Evolutionary conservation across 2,329 filamentous ascomycete genomes (phyloP), one percentile per base, ranked within the genome.

Genomic region (Sporothrix dimorphospora): DNA sequence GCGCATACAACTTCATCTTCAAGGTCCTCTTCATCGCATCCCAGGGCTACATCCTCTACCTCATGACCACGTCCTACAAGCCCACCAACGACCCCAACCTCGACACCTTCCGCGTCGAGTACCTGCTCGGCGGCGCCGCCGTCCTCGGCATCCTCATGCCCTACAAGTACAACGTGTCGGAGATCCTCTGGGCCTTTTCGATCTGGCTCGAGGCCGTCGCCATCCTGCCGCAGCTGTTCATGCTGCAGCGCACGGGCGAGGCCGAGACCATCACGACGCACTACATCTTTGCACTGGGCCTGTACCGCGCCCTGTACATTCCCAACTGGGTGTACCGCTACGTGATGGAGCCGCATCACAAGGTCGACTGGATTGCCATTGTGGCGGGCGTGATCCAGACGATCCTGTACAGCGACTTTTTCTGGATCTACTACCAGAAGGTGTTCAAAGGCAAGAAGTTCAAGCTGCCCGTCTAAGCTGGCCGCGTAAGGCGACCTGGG

Each of bases 341-440:
- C 83, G 88, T 92, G 77, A 87, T 88, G 69, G 94, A 97, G 81
- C 80, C 82, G 61, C 85, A 88, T 68, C 91, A 94, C 81, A 92
- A 87, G 81, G 81, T 91, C 77, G 94, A 98, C 80, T 92, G 91
- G 75, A 97, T 98, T 76, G 92, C 94, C 24, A 91, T 98, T 69
- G 80, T 96, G 74, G 96, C 97, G 3, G 96, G 96, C 14, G 87
- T 98, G 71, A 84, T 98, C 75, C 96, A 99, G 86, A 99, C 96
- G 0, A 84, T 99, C 66, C 86, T 99, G 72, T 99, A 99, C 85
- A 97, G 94, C 75, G 96, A 99, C 84, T 99, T 99, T 85, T 99
- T 99, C 88, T 99, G 94, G 87, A 95, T 99, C 79, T 99, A 99
- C 85, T 99, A 98, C 84, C 97, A 92, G 73, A 98, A 98, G 90